Evolutionary conservation across 768 basidiomycete genomes (phyloP), one percentile per base, ranked within the genome.

Genomic region (Tricholoma sp.): DNA sequence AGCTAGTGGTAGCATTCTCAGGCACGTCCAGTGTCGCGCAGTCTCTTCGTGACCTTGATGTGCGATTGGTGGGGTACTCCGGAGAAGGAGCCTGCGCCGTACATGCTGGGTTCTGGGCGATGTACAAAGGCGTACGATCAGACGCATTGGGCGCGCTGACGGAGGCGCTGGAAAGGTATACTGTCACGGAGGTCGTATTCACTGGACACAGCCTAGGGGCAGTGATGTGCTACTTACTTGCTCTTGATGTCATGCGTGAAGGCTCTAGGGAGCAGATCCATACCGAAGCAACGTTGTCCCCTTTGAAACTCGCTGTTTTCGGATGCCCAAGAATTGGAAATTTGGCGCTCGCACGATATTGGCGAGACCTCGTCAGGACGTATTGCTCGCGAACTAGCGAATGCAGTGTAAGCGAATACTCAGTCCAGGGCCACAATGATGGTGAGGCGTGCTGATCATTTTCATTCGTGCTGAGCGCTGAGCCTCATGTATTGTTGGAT

Each of bases 41-140:
- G 15, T 5, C n/a, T 13, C 29, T 48, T 8, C 8, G 17, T 28
- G 32, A 48, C 29, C 10, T 48, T 13, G 29, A 48, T 3, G 15
- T 24, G 6, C n/a, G 28, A 12, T 31, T 48, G 15, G 6, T 48
- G n/a, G 5, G 31, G 1, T 48, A 31, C 17, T 31, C 29, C 6
- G 15, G 7, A 4, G 47, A n/a, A 31, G 15, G n/a, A 3, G 15
- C 8, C 4, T 48, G 47, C 10, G 28, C 29, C 6, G 12, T 48
- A 48, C 47, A 48, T n/a, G 47, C 47, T 31, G 47, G 47, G n/a
- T 48, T 48, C 7, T 48, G 47, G 47, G 32, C n/a, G n/a, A 48
- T 32, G 29, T 48, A 48, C 28, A 48, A 41, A 4, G 39, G 39
- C 5, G 7, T 41, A 41, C 39, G 39, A n/a, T n/a, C n/a, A 0